These are phyloP conservation scores for Myotisia sp. DNA, from an alignment of 2,329 filamentous ascomycete genomes.

Conservation along the genomic window DNA sequence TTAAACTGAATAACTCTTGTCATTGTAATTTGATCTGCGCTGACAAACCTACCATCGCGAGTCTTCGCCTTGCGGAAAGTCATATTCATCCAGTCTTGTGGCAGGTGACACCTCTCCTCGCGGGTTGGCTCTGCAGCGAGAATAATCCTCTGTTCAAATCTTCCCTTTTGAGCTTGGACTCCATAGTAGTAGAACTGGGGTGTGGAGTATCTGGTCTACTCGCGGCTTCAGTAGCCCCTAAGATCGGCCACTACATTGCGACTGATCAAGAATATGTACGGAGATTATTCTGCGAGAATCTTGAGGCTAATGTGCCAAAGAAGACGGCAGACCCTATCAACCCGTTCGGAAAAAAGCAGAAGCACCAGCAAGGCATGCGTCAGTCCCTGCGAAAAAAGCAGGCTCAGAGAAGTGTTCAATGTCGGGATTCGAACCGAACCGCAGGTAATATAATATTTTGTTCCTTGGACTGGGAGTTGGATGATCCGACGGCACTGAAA, in stretches of 20 bases:
- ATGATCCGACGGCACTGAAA: conserved; percentile 26
- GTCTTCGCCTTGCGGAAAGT: background rate
- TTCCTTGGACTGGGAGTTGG: conserved; percentile 69
- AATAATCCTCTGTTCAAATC: conserved; percentile 48
- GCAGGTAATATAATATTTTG: conserved; percentile 36
- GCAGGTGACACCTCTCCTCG: conserved; percentile 75
- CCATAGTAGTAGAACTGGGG: conserved; percentile 65
- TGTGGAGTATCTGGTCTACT: conserved; percentile 75
- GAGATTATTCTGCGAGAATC: conserved; percentile 60
- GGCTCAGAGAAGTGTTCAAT: too few relatives aligned
- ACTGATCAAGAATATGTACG: conserved; percentile 83
- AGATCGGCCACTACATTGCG: conserved; percentile 53
- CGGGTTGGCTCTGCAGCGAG: conserved; percentile 57
- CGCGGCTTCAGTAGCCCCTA: conserved; percentile 51
- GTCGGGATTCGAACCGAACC: background rate
- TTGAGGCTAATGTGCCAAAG: conserved; percentile 34
- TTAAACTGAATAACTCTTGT: background rate
- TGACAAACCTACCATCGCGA: background rate
- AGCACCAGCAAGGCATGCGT: background rate
- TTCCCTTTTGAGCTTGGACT: conserved; percentile 39
- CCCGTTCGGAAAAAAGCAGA: background rate
- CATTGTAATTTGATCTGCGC: background rate
- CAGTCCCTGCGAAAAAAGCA: background rate
- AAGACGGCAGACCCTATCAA: background rate
- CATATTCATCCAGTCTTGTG: conserved; percentile 52